Evolutionary conservation across 352 stramenopile genomes (phyloP), one percentile per base, ranked within the genome.

Genomic region (Globisporangium paroecandrum): DNA sequence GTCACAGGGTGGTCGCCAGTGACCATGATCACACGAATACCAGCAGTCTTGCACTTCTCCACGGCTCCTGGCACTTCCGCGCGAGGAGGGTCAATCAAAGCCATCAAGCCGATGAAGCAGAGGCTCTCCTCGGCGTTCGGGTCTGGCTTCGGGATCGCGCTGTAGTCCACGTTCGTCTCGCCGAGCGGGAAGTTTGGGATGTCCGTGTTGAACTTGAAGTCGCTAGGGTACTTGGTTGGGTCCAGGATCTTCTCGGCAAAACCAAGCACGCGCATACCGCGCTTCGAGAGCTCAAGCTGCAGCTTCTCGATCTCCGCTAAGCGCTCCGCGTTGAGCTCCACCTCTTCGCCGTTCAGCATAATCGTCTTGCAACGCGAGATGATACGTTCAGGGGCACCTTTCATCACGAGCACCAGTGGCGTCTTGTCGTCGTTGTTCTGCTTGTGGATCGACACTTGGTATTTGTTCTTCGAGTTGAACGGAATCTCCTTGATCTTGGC

Each of bases 341-440:
- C 78, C 25, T 79, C 76, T 69, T 88, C 65, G 2, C 82, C 82
- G 58, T 73, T 72, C 13, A 89, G 64, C 70, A 98, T 67, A n/a
- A 95, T 76, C n/a, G 81, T 83, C 51, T 77, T 73, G 73, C 97
- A 99, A 24, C 95, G 80, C 25, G 82, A 76, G n/a, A 98, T 82
- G 73, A 99, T 98, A 53, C 93, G 88, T 65, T 99, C 97, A 1
- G 97, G 97, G 0, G 96, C 97, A 64, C 97, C 97, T 77, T 99
- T 99, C 82, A 99, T 98, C 32, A 90, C 81, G 70, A 94, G 77
- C 32, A 94, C 65, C 1, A 89, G 62, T 5, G 86, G 83, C 49
- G 84, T 77, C 8, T 49, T 71, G 47, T 89, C 77, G 53, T 94
- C 78, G 36, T 92, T 94, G 4, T 93, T 67, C 76, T 94, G 87